Percentiles rank a stretch among this genome's conserved stretches.
These are phyloP conservation scores for Annulohypoxylon bovei DNA, from an alignment of 495 filamentous ascomycete species.

Conservation along the genomic window DNA sequence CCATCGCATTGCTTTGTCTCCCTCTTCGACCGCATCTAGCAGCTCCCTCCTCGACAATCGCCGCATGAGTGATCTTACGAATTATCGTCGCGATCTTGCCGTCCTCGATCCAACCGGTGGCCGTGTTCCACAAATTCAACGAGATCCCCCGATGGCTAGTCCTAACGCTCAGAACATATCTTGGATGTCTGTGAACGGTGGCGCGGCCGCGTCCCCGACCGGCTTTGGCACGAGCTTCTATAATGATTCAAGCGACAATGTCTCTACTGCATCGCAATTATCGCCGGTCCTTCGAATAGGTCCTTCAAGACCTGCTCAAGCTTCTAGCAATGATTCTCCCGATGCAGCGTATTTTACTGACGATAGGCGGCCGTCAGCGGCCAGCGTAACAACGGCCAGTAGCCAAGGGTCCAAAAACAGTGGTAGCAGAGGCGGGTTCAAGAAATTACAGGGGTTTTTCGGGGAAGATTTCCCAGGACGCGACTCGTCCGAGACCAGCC, in stretches of 20 bases:
- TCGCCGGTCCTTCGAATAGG: constrained; percentile 75
- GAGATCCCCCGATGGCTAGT: constrained; percentile 62
- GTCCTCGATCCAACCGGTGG: constrained; percentile 69
- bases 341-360: constrained; percentile 73
- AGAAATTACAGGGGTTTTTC: constrained; percentile 85
- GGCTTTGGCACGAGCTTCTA: constrained; percentile 62
- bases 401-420: constrained; percentile 90
- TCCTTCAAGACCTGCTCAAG: constrained; percentile 61
- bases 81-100: constrained; percentile 76
- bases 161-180: constrained; percentile 56
- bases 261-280: constrained; percentile 65
- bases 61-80: constrained; percentile 66
- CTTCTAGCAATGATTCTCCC: constrained; percentile 71
- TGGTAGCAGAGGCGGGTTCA: constrained; percentile 68
- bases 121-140: constrained; percentile 62
- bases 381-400: constrained; percentile 85
- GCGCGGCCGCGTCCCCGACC: constrained; percentile 45
- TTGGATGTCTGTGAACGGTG: constrained; percentile 57
- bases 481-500: constrained; percentile 78
- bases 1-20: constrained; percentile 57
- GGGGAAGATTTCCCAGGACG: constrained; percentile 81
- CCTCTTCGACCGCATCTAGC: constrained; percentile 58
- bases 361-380: constrained; percentile 85
- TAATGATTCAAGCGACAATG: constrained; percentile 73
- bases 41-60: constrained; percentile 58